phyloP scores from a whole-genome alignment of 805 yeast genomes.

The Hanseniaspora mollemarum region DNA sequence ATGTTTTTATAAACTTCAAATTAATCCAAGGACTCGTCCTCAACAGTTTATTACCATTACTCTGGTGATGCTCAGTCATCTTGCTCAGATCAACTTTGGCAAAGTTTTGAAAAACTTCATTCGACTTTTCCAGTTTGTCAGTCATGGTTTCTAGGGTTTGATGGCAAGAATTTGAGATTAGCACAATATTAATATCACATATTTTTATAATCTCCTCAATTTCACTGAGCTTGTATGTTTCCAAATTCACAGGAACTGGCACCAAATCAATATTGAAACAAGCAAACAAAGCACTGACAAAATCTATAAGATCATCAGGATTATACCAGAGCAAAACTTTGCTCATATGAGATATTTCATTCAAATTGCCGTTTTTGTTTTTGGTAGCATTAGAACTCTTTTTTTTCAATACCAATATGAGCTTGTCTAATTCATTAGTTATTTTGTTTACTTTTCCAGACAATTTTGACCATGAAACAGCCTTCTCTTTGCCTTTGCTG shows the following conservation, averaged over 20 bases:
- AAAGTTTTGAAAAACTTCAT: conserved; percentile 61
- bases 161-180: conserved; percentile 69
- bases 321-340: conserved; percentile 76
- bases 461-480: conserved; percentile 83
- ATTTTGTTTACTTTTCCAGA: conserved; percentile 74
- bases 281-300: conserved; percentile 75
- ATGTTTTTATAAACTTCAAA: conserved; percentile 47
- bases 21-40: conserved; percentile 26
- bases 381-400: conserved; percentile 52
- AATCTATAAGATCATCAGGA: conserved; percentile 73
- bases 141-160: conserved; percentile 60
- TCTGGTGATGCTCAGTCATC: conserved; percentile 6
- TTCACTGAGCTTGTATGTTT: conserved; percentile 49
- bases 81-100: conserved; percentile 40
- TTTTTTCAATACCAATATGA: conserved; percentile 1
- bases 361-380: conserved; percentile 40
- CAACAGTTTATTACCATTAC: conserved; percentile 22
- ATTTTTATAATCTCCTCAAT: conserved; percentile 57
- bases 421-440: conserved; percentile 38
- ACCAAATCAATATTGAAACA: conserved; percentile 88
- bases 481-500: conserved; percentile 65
- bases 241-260: conserved; percentile 84
- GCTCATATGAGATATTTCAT: conserved; percentile 39
- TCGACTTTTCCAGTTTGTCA: conserved; percentile 27
- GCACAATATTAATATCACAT: conserved; percentile 65